Conservation (phyloP, 345 rosid species). For the Dovyalis caffra region DNA sequence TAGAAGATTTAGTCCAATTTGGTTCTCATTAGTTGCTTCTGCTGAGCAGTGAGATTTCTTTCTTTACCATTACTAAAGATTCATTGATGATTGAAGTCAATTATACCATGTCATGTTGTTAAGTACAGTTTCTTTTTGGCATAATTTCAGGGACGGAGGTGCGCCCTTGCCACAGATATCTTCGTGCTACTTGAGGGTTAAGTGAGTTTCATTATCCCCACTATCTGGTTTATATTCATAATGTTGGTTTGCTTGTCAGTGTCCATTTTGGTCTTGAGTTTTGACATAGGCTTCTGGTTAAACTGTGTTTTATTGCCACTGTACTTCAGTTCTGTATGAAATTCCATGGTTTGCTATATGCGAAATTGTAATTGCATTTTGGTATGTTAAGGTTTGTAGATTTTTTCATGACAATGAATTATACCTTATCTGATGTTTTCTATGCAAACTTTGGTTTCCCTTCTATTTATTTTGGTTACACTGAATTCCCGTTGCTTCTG, state of each 20-base stretch:
- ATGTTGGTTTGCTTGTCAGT: not conserved
- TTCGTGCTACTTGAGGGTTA: constrained; percentile 44
- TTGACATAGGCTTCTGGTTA: not conserved
- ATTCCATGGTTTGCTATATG: not conserved
- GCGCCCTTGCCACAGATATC: constrained; percentile 47
- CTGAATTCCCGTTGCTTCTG: not conserved
- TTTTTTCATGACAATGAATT: not conserved
- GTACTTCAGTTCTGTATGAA: not conserved
- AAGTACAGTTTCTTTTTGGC: constrained; percentile 10
- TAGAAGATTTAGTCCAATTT: constrained; percentile 30
- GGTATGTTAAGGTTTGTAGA: not conserved
- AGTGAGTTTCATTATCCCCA: constrained; percentile 33
- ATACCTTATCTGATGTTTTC: not conserved
- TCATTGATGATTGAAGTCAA: not conserved
- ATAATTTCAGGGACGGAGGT: constrained; percentile 33
- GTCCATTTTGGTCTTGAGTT: not conserved
- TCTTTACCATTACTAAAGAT: not conserved
- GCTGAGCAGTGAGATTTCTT: constrained; percentile 33
- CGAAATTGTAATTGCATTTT: not conserved
- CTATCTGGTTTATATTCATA: not conserved
- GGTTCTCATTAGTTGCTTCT: constrained; percentile 49
- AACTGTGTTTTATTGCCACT: not conserved
- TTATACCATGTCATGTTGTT: not conserved
- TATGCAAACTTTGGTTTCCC: not conserved
- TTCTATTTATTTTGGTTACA: not conserved